Percentiles rank a stretch among this genome's conserved stretches.
Conservation (phyloP, 2,329 filamentous ascomycete species). For the Corniculantispora saksenae region DNA sequence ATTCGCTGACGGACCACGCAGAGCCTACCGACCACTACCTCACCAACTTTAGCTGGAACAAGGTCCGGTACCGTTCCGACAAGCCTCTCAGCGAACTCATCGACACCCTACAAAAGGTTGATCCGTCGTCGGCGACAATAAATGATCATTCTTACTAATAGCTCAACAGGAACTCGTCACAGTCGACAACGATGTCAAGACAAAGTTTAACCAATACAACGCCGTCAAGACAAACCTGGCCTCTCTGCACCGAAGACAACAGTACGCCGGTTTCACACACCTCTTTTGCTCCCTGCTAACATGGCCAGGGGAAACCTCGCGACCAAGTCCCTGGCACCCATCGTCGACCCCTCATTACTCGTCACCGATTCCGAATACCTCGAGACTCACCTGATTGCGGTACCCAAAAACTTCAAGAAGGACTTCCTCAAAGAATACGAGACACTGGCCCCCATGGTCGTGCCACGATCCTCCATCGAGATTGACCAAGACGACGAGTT, state of each 20-base stretch:
- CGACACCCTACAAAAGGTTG: constrained; percentile 82
- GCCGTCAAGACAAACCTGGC: constrained; percentile 82
- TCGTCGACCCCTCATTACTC: constrained; percentile 78
- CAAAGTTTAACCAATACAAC: constrained; percentile 94
- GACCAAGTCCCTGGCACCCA: constrained; percentile 87
- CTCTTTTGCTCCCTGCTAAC: background rate
- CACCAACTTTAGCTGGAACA: constrained; percentile 90
- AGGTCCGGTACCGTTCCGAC: constrained; percentile 93
- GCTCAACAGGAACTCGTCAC: constrained; percentile 73
- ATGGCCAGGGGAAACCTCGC: constrained; percentile 79
- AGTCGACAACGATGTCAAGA: constrained; percentile 94
- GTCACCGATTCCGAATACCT: constrained; percentile 94
- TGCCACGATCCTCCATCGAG: constrained; percentile 80
- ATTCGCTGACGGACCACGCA: constrained; percentile 39
- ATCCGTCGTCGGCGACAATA: background rate
- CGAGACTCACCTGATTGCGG: constrained; percentile 89
- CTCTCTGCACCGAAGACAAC: constrained; percentile 81
- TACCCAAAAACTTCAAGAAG: constrained; percentile 77
- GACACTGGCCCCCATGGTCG: constrained; percentile 85
- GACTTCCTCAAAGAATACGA: constrained; percentile 91
- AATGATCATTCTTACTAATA: constrained; percentile 15
- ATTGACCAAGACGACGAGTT: constrained; percentile 89
- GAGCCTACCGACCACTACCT: constrained; percentile 96
- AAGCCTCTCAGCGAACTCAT: constrained; percentile 86
- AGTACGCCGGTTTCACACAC: constrained; percentile 51